Evolutionary conservation across 768 basidiomycete species (phyloP), one percentile per base, ranked within the genome.

Genomic region (Mycena albidolilacea): DNA sequence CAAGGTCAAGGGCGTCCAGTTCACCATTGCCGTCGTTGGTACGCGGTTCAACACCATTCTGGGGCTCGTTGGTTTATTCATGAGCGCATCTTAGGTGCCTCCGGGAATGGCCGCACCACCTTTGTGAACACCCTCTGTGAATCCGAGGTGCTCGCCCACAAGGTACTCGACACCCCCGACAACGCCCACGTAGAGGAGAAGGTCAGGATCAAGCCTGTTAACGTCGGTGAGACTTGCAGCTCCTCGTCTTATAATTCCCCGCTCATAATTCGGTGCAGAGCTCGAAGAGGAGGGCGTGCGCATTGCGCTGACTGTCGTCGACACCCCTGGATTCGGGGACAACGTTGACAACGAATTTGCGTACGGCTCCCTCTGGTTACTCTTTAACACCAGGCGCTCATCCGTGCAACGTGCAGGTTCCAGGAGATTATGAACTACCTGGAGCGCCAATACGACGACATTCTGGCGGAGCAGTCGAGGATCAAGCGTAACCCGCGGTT

Each of bases 401-500:
- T 61, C 23, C 70, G 11, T 54, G 7, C 48, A 19, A 35, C 64
- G 38, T 66, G 14, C 80, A 96, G 95, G 54, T 97, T 96, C 86
- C 91, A 93, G 78, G 95, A 96, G 81, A 97, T 97, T 73, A 88
- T 94, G 71, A 90, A 88, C 74, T 92, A 96, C 82, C 88, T 97
- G 70, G 95, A 97, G 83, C 90, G 95, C 52, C 95, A 97, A 87
- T 97, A 96, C 85, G 95, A 97, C 77, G 95, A 97, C 78, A 95
- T 96, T 77, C 88, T 97, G 64, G 94, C 95, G 23, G 87, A 88
- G 73, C 95, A 97, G 85, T 95, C 93, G 43, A 88, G 96, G 75
- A 97, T 97, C 84, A 96, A 93, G 87, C 94, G 96, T 85, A 96
- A 96, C 83, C 95, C 95, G 30, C 90, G 94, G 70, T 97, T 96